phyloP scores from a whole-genome alignment of 345 rosid genomes.

The Linum trigynum region DNA sequence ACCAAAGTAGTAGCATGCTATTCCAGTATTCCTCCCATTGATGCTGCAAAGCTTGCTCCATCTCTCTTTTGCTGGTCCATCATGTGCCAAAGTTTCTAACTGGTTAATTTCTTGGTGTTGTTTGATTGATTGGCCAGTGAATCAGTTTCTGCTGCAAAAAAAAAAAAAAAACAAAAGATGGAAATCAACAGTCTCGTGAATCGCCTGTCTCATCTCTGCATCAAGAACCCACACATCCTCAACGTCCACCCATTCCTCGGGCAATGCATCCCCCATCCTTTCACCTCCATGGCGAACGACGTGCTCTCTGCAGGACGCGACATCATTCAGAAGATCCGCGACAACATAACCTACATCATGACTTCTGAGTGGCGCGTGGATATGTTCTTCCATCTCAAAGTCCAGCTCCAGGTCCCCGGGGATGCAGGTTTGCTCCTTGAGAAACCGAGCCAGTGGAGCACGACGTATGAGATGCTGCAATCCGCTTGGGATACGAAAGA shows the following conservation, averaged over 20 bases:
- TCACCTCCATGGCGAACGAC: conserved; percentile 60
- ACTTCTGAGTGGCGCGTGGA: conserved; percentile 61
- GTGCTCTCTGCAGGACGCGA: conserved; percentile 35
- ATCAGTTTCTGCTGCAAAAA: too few species aligned
- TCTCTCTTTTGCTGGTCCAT: too few species aligned
- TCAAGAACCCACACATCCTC: conserved; percentile 51
- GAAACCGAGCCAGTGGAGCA: conserved; percentile 10
- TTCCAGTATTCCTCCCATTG: too few species aligned
- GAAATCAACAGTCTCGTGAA: conserved; percentile 28
- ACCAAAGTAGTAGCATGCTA: too few species aligned
- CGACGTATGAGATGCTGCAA: conserved; percentile 54
- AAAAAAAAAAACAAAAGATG: too few species aligned
- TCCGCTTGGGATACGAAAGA: conserved; percentile 75
- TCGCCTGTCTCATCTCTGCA: conserved; percentile 49
- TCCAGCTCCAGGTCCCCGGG: conserved; percentile 68
- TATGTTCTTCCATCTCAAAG: conserved; percentile 61
- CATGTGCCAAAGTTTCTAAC: too few species aligned
- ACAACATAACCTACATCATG: conserved; percentile 73
- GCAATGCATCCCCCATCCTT: conserved; percentile 60
- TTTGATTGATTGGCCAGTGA: too few species aligned
- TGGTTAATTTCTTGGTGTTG: too few species aligned
- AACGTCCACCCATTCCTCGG: conserved; percentile 57
- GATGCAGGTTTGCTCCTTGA: conserved; percentile 37
- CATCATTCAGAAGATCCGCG: conserved; percentile 55
- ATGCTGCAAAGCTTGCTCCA: too few species aligned